Evolutionary conservation across 139 green algal species (phyloP).

Genomic region (Micractinium sp.): DNA sequence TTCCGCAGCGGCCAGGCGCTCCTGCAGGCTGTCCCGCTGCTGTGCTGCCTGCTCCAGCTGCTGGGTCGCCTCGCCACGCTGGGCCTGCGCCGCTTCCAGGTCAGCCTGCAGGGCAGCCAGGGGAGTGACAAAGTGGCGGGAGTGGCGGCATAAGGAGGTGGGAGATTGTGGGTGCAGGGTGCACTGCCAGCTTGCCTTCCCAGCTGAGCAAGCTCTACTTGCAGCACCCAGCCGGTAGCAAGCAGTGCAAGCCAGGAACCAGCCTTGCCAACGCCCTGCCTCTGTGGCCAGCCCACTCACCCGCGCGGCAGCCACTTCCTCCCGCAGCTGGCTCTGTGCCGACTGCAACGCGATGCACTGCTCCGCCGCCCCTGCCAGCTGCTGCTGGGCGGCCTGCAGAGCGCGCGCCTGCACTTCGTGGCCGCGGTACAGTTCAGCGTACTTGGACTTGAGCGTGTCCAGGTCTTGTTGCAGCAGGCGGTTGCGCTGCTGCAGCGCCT

Average conservation of each 20-base stretch:
- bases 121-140: not conserved
- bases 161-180: too few species aligned
- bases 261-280: not conserved
- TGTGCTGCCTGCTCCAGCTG: not conserved
- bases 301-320: not conserved
- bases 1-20: not conserved
- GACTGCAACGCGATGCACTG: not conserved
- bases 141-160: not conserved
- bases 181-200: too few species aligned
- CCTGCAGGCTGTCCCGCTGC: constrained; percentile 1
- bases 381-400: not conserved
- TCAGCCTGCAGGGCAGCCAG: not conserved
- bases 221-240: not conserved
- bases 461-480: constrained; percentile 33
- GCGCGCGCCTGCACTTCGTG: not conserved
- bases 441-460: constrained; percentile 9
- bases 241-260: not conserved
- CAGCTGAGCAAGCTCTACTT: not conserved
- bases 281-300: not conserved
- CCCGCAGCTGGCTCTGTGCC: not conserved
- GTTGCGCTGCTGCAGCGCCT: constrained; percentile 44
- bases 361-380: not conserved
- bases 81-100: not conserved
- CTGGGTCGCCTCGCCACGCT: not conserved
- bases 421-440: constrained; percentile 14